phyloP scores from a whole-genome alignment of 495 filamentous ascomycete species.

The Stereocaulon alpinum region DNA sequence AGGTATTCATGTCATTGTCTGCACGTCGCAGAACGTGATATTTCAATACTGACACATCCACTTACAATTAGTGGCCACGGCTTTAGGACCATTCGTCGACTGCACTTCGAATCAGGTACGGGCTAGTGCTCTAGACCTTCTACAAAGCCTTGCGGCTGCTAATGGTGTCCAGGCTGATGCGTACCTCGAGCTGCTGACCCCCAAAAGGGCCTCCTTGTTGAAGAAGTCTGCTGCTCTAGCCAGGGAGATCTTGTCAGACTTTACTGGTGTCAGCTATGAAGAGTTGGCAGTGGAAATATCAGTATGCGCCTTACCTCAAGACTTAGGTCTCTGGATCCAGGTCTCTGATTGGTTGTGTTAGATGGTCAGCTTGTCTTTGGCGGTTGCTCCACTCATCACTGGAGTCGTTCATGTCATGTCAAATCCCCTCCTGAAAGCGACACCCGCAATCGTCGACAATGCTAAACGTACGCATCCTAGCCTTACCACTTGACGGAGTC shows the following conservation, averaged over 20 bases:
- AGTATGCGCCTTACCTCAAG: constrained; percentile 6
- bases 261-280: constrained; percentile 30
- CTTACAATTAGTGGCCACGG: constrained; percentile 36
- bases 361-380: constrained; percentile 45
- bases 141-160: neutral
- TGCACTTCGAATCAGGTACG: constrained; percentile 58
- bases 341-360: constrained; percentile 7
- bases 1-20: constrained; percentile 26
- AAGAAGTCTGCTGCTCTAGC: constrained; percentile 36
- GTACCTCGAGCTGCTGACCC: constrained; percentile 46
- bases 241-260: constrained; percentile 26
- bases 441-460: constrained; percentile 43
- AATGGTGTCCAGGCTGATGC: constrained; percentile 42
- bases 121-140: no score
- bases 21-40: neutral
- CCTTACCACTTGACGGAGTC: no score
- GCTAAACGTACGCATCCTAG: constrained; percentile 37
- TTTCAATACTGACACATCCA: neutral
- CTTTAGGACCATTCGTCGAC: constrained; percentile 50
- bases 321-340: no score
- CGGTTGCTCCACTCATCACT: constrained; percentile 40
- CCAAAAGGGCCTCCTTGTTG: constrained; percentile 36
- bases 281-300: constrained; percentile 50
- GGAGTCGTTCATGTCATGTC: constrained; percentile 51
- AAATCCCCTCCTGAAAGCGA: constrained; percentile 47